phyloP scores from a whole-genome alignment of 208 protist genomes.

The Tritrichomonas musculus region DNA sequence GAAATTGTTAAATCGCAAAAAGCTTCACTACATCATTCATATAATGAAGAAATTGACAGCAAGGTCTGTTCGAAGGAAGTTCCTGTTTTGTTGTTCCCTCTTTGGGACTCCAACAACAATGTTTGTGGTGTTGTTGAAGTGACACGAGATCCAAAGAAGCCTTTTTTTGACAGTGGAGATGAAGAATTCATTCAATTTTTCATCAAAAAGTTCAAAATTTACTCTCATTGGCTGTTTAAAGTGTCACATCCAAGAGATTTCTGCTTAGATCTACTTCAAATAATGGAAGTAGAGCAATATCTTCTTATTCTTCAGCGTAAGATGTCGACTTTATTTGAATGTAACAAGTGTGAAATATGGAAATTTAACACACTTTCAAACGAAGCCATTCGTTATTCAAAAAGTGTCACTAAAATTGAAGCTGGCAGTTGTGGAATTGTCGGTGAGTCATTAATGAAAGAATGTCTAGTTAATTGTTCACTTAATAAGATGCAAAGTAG shows the following conservation, averaged over 20 bases:
- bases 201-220: not conserved
- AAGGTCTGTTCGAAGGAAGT: not conserved
- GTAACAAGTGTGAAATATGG: not conserved
- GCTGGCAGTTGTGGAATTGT: not conserved
- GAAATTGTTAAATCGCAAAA: not conserved
- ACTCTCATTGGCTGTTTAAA: not conserved
- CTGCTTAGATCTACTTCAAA: not conserved
- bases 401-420: not conserved
- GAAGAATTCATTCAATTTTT: slow-evolving; percentile 32
- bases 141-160: not conserved
- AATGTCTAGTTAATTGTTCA: not conserved
- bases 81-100: not conserved
- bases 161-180: not conserved
- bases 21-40: not conserved
- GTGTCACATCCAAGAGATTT: not conserved
- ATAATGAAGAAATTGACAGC: not conserved
- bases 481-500: not conserved
- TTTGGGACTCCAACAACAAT: slow-evolving; percentile 14
- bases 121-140: slow-evolving; percentile 22
- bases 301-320: not conserved
- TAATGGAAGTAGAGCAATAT: slow-evolving; percentile 28
- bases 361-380: not conserved
- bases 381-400: not conserved
- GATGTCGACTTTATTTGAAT: not conserved
- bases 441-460: not conserved